Conservation (phyloP, 352 stramenopile genomes). For the Phytopythium montanum region DNA sequence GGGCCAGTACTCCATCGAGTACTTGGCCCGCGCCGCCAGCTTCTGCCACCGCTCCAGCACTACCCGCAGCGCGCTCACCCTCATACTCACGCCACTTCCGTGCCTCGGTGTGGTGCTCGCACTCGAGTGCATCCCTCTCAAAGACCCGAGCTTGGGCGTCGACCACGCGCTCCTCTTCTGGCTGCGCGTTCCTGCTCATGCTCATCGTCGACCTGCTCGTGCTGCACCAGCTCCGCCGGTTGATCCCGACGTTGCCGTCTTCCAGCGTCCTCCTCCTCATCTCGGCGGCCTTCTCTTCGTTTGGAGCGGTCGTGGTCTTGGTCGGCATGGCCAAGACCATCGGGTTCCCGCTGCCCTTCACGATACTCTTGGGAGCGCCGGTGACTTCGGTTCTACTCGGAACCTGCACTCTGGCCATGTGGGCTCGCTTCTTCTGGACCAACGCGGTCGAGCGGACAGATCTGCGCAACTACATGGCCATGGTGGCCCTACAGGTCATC, state of each 20-base stretch:
- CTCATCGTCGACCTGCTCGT: neutral
- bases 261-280: neutral
- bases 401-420: slow-evolving; percentile 19
- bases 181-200: slow-evolving; percentile 15
- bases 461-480: slow-evolving; percentile 18
- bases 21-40: slow-evolving; percentile 9
- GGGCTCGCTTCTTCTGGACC: slow-evolving; percentile 15
- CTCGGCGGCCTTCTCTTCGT: slow-evolving; percentile 18
- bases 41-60: slow-evolving; percentile 10
- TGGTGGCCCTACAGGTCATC: slow-evolving; percentile 12
- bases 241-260: slow-evolving; percentile 18
- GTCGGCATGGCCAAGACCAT: slow-evolving; percentile 22
- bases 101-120: slow-evolving; percentile 26
- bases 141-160: neutral
- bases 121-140: slow-evolving; percentile 16
- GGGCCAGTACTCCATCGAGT: slow-evolving; percentile 20
- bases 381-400: slow-evolving; percentile 18
- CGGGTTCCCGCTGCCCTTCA: too few relatives aligned
- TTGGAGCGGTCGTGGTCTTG: slow-evolving; percentile 17
- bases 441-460: slow-evolving; percentile 13
- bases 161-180: slow-evolving; percentile 26
- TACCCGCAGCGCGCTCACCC: slow-evolving; percentile 6
- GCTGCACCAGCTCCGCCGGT: neutral
- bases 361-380: slow-evolving; percentile 16
- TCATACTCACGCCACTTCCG: slow-evolving; percentile 14